phyloP scores from a whole-genome alignment of 1,284 basidiomycete genomes.

The Somion occarium region DNA sequence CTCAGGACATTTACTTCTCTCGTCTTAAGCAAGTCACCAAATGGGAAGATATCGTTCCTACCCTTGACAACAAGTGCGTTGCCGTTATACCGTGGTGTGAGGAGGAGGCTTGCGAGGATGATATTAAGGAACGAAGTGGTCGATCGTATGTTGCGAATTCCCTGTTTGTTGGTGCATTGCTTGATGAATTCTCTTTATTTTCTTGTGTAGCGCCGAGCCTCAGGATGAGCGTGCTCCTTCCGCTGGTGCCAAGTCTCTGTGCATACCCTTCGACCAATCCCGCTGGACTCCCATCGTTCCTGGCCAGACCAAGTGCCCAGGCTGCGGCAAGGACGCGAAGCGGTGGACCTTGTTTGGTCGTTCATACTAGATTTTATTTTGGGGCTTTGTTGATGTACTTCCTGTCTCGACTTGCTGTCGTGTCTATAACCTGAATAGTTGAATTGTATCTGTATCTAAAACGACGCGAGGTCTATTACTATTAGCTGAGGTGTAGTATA shows the following conservation, averaged over 20 bases:
- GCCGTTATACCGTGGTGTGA: constrained; percentile 98
- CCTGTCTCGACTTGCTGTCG: neutral
- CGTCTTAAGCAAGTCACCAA: constrained; percentile 72
- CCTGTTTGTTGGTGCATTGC: neutral
- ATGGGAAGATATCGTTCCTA: constrained; percentile 92
- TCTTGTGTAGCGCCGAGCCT: constrained; percentile 59
- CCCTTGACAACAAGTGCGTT: constrained; percentile 86
- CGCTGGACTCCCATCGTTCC: constrained; percentile 73
- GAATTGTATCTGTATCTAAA: neutral
- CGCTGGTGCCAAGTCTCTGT: constrained; percentile 97
- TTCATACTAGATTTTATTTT: constrained; percentile 50
- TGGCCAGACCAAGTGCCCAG: constrained; percentile 82
- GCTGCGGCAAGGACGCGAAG: constrained; percentile 83
- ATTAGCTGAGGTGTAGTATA: too few species aligned
- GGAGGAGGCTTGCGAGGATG: constrained; percentile 90
- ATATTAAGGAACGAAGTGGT: constrained; percentile 94
- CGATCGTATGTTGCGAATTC: constrained; percentile 60
- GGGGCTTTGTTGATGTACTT: neutral
- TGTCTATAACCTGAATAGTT: neutral
- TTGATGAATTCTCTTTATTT: constrained; percentile 4
- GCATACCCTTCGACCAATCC: constrained; percentile 94
- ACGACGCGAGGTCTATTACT: too few species aligned
- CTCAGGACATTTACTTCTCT: constrained; percentile 73
- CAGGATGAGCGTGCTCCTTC: constrained; percentile 94
- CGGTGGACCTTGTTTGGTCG: constrained; percentile 91